Base-by-base conservation (phyloP, 2,329 filamentous ascomycete genomes). In the Paecilomyces dactylethromorphus region DNA sequence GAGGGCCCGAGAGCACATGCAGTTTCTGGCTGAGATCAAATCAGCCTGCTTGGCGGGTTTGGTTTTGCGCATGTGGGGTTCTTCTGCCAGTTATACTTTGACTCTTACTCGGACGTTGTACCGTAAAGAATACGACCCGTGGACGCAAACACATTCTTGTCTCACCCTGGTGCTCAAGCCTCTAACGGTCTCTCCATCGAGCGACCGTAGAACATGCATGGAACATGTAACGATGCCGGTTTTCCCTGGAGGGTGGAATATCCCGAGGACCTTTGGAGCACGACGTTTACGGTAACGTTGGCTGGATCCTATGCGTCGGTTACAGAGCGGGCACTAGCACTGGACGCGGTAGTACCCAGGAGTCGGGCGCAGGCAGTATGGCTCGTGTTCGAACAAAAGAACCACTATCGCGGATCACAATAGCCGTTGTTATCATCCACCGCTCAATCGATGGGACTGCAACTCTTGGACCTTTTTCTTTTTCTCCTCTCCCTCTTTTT, bases 21-120 rank as follows among this genome's bases (percentile, higher is more conserved):
- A 52, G 50, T n/a, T 26, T 52, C 29, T n/a, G 50, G 50, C 50
- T 52, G 21, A 52, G 50, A 52, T 52, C 26, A 52, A 52, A 52
- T 29, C 21, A n/a, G 50, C 21, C 21, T 21, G 24, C 50, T 52
- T 52, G 50, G 18, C 18, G 21, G 49, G 22, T n/a, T 26, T 51
- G 49, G 49, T 51, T n/a, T 26, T 51, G 49, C n/a, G 49, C 18
- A 10, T 51, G 49, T 52, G 50, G 50, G 11, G 50, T 52, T 26
- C 12, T 10, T 76, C 84, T 8, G 74, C 71, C 1, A 82, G 81
- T 4, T 81, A 84, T 64, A 79, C 76, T 49, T 85, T 11, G 12
- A 33, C 32, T 12, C 13, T 5, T 15, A 33, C 12, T 2, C 32
- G 12, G 8, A 33, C 32, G 32, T 33, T 15, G 18, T 45, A 18